Conservation (phyloP, 75 land plant species). For the Cupressus sempervirens region DNA sequence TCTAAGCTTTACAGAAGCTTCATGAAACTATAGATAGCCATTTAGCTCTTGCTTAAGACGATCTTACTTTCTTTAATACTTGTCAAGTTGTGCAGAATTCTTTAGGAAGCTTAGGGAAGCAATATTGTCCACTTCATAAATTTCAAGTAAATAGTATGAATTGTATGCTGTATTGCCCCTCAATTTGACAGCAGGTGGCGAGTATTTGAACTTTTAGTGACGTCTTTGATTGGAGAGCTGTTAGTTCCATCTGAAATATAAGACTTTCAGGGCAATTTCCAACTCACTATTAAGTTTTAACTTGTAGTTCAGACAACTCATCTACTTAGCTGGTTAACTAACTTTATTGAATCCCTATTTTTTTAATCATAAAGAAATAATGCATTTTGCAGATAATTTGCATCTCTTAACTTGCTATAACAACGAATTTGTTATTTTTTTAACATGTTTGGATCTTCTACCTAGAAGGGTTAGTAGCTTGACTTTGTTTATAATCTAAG, state of each 20-base stretch:
- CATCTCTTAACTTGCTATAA: neutral
- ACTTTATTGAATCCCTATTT: neutral
- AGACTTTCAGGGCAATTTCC: neutral
- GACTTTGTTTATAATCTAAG: too few relatives aligned
- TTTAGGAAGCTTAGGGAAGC: neutral
- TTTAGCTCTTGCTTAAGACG: neutral
- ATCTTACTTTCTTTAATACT: neutral
- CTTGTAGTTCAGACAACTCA: neutral
- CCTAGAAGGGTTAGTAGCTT: neutral
- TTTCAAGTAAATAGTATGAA: neutral
- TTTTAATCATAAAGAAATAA: neutral
- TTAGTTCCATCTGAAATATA: too few relatives aligned
- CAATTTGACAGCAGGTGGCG: neutral
- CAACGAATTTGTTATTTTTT: neutral
- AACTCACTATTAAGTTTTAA: neutral
- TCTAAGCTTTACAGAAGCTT: neutral
- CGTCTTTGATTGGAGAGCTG: neutral
- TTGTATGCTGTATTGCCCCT: neutral
- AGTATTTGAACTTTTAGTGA: neutral
- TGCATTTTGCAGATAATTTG: neutral
- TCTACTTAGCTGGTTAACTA: neutral
- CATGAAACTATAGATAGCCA: neutral
- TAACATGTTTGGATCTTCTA: neutral
- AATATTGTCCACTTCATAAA: neutral
- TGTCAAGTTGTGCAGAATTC: neutral